These are phyloP conservation scores for Pythium oligandrum DNA, from an alignment of 352 stramenopile genomes.

Conservation along the genomic window DNA sequence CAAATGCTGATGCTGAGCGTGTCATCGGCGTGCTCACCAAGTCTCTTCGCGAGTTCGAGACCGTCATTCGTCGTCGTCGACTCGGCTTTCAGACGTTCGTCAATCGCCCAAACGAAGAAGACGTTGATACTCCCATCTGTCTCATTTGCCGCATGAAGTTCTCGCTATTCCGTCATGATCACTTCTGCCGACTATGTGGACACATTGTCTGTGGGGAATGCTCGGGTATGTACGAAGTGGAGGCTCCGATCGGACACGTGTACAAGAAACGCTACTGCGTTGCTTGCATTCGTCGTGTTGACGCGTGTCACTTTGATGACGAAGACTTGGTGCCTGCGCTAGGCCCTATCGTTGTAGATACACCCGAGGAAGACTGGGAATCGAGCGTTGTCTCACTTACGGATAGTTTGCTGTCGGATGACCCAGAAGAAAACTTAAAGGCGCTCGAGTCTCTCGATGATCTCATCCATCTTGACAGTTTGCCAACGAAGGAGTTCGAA, in stretches of 20 bases:
- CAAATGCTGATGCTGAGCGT: conserved; percentile 41
- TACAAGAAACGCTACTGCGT: conserved; percentile 48
- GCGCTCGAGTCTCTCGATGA: conserved; percentile 40
- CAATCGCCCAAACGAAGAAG: conserved; percentile 32
- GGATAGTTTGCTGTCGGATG: conserved; percentile 31
- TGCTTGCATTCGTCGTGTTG: conserved; percentile 47
- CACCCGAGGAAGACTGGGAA: conserved; percentile 13
- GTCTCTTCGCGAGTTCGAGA: conserved; percentile 48
- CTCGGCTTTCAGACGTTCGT: conserved; percentile 68
- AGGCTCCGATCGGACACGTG: conserved; percentile 36
- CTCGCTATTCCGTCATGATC: conserved; percentile 36
- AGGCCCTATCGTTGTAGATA: conserved; percentile 35
- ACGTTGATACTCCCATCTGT: conserved; percentile 27
- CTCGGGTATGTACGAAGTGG: conserved; percentile 49
- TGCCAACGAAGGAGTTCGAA: no score
- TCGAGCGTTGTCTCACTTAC: no score
- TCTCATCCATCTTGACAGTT: conserved; percentile 20
- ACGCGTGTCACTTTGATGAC: conserved; percentile 57
- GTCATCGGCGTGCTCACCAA: conserved; percentile 41
- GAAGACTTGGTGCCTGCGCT: conserved; percentile 41
- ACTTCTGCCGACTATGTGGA: conserved; percentile 56
- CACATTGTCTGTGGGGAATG: conserved; percentile 48
- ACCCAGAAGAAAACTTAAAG: conserved; percentile 28
- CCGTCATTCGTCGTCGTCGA: conserved; percentile 48
- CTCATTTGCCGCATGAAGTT: conserved; percentile 49